These are phyloP conservation scores for Huiozyma naganishii DNA, from an alignment of 805 yeast genomes.

Conservation along the genomic window DNA sequence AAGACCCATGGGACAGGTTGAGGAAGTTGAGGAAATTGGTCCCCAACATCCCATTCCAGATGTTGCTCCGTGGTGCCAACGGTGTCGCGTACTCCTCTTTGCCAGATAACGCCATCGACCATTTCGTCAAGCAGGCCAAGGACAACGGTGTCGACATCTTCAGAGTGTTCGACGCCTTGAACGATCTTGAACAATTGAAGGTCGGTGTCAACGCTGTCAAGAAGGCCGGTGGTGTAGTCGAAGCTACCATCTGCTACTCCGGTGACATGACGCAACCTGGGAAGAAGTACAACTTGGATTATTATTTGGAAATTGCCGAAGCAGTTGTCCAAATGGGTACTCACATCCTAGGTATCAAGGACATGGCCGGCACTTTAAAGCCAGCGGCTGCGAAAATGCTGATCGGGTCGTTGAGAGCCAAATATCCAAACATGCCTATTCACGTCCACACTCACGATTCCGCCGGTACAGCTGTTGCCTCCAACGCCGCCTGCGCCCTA, in stretches of 20 bases:
- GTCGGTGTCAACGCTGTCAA: conserved; percentile 97
- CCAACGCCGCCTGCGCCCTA: conserved; percentile 85
- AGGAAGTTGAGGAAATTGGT: conserved; percentile 78
- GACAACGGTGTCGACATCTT: conserved; percentile 94
- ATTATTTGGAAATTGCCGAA: conserved; percentile 74
- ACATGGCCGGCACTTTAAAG: conserved; percentile 98
- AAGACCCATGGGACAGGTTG: conserved; percentile 97
- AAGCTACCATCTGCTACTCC: conserved; percentile 95
- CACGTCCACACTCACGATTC: conserved; percentile 99
- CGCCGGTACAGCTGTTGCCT: conserved; percentile 98
- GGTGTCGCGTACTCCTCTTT: conserved; percentile 97
- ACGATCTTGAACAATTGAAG: conserved; percentile 90
- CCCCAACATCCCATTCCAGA: conserved; percentile 98
- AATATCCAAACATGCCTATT: conserved; percentile 88
- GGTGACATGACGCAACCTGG: conserved; percentile 97
- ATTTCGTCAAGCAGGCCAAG: conserved; percentile 89
- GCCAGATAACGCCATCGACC: conserved; percentile 98
- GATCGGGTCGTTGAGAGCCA: conserved; percentile 69
- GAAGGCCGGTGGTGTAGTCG: conserved; percentile 98
- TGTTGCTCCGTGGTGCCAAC: conserved; percentile 98
- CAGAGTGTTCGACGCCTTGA: conserved; percentile 95
- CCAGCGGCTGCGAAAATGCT: conserved; percentile 85
- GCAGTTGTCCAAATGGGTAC: conserved; percentile 88
- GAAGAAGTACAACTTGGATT: conserved; percentile 89
- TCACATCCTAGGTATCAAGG: conserved; percentile 93